Evolutionary conservation across 352 stramenopile species (phyloP).

Genomic region (Phytophthora megakarya): DNA sequence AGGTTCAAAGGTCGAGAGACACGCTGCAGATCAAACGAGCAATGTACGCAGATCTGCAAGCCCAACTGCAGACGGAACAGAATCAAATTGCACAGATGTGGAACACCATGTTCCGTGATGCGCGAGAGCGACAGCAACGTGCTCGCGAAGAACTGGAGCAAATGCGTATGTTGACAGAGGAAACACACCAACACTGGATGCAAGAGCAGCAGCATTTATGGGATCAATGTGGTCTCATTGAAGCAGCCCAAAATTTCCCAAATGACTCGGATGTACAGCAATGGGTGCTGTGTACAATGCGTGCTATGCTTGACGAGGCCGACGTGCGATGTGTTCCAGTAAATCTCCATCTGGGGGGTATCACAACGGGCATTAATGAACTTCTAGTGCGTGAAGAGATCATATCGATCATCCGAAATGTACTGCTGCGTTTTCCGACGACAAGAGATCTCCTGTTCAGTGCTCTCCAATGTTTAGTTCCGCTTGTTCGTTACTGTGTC

Average conservation of each 20-base stretch:
- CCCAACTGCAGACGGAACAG: conserved; percentile 27
- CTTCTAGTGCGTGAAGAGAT: conserved; percentile 23
- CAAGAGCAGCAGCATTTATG: conserved; percentile 30
- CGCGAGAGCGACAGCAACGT: conserved; percentile 9
- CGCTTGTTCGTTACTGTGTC: conserved; percentile 24
- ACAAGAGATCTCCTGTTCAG: conserved; percentile 25
- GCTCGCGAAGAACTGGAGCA: conserved; percentile 28
- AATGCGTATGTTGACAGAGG: conserved; percentile 20
- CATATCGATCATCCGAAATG: conserved; percentile 16
- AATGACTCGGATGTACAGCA: conserved; percentile 41
- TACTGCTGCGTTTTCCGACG: conserved; percentile 26
- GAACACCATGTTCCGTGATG: conserved; percentile 19
- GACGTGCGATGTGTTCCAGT: not conserved
- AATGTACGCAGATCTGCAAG: conserved; percentile 25
- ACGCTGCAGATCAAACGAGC: conserved; percentile 23
- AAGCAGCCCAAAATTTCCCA: conserved; percentile 34
- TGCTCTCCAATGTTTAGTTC: conserved; percentile 21
- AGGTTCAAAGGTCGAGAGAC: conserved; percentile 17
- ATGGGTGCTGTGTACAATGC: conserved; percentile 35
- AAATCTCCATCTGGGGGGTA: not conserved
- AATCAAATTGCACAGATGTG: conserved; percentile 23
- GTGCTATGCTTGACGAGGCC: conserved; percentile 24
- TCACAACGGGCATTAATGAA: conserved; percentile 15
- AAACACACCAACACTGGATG: conserved; percentile 27
- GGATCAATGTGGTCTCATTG: conserved; percentile 39